These are phyloP conservation scores for Mortierella sp. DNA, from an alignment of 371 early-diverging fungal genomes.

Conservation along the genomic window DNA sequence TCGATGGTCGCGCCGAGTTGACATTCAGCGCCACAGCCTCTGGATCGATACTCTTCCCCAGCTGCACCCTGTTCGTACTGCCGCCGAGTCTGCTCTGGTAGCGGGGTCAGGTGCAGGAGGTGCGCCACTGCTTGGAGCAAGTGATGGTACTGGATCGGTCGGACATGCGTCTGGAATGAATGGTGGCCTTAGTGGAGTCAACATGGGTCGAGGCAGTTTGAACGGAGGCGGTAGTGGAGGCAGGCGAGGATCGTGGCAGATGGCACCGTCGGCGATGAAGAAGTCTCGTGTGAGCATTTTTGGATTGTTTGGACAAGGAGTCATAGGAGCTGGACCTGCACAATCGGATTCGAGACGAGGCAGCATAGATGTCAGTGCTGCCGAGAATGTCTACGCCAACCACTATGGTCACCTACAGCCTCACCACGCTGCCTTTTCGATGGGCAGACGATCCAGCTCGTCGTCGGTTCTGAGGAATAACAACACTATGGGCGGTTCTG, in stretches of 20 bases:
- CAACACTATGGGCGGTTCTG: constrained; percentile 16
- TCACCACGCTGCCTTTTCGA: constrained; percentile 22
- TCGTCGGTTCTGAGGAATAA: constrained; percentile 35
- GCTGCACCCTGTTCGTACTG: constrained; percentile 51
- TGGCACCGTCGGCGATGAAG: constrained; percentile 27
- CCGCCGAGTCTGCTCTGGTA: constrained; percentile 36
- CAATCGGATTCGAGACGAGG: constrained; percentile 39
- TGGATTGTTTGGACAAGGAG: constrained; percentile 36
- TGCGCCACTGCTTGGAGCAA: neutral
- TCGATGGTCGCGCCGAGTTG: constrained; percentile 49
- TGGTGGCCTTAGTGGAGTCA: constrained; percentile 14
- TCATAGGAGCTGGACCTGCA: constrained; percentile 11
- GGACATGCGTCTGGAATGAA: constrained; percentile 18
- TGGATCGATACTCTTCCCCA: constrained; percentile 56
- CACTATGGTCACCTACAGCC: constrained; percentile 30
- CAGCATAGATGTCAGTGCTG: constrained; percentile 27
- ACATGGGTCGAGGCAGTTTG: constrained; percentile 25
- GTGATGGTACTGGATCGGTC: constrained; percentile 20
- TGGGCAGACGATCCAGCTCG: constrained; percentile 44
- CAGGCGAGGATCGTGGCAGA: constrained; percentile 45
- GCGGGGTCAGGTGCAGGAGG: neutral
- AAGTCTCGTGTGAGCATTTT: constrained; percentile 49
- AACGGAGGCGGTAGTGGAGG: constrained; percentile 35
- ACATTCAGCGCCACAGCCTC: constrained; percentile 41
- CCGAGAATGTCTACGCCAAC: constrained; percentile 23